Conservation (phyloP, 2,329 filamentous ascomycete species). For the Eurotiales sp. region DNA sequence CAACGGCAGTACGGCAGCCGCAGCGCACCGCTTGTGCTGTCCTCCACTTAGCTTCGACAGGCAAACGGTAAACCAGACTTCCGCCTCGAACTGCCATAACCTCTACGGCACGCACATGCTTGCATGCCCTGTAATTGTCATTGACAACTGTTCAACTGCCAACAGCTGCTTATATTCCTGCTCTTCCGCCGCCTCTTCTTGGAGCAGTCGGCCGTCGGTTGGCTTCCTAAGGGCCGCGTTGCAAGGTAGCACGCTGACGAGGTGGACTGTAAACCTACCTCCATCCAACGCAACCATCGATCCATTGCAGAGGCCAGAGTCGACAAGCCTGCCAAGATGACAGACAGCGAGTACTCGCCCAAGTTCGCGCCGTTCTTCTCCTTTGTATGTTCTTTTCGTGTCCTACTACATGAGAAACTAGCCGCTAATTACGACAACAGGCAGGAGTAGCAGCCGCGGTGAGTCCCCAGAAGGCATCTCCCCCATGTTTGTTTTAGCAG, state of each 20-base stretch:
- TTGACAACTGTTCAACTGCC: too few species aligned
- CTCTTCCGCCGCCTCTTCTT: background rate
- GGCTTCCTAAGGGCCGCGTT: background rate
- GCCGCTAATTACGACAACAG: constrained; percentile 24
- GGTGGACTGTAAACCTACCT: background rate
- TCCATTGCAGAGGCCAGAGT: too few species aligned
- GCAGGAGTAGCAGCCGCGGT: constrained; percentile 49
- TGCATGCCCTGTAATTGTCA: too few species aligned
- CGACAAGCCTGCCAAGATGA: constrained; percentile 29
- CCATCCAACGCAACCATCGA: constrained; percentile 6
- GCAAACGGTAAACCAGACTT: too few species aligned
- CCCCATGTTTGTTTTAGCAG: constrained; percentile 3
- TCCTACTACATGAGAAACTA: background rate
- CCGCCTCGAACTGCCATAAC: too few species aligned
- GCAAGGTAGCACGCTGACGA: background rate
- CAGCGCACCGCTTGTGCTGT: constrained; percentile 17
- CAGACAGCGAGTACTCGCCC: constrained; percentile 52
- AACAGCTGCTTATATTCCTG: too few species aligned
- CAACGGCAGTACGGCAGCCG: constrained; percentile 20
- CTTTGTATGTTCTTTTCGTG: constrained; percentile 51
- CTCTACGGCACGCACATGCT: too few species aligned
- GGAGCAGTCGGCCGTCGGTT: background rate
- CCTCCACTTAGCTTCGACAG: too few species aligned
- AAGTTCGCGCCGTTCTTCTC: constrained; percentile 66
- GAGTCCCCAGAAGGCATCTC: constrained; percentile 23